These are phyloP conservation scores for Agaricales sp. DNA, from an alignment of 1,284 basidiomycete genomes.

Conservation along the genomic window DNA sequence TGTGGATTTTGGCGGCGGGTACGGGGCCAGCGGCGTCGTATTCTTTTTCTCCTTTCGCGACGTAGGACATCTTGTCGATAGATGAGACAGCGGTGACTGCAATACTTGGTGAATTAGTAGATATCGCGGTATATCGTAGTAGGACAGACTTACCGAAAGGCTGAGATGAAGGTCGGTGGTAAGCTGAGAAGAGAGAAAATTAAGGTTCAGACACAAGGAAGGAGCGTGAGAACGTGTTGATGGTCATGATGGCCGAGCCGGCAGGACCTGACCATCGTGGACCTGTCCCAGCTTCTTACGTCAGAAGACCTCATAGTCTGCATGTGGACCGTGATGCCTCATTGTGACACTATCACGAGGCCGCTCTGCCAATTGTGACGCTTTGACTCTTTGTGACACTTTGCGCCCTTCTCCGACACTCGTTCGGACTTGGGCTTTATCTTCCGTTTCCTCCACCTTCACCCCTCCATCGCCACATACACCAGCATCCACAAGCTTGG, in stretches of 20 bases:
- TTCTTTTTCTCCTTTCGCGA: slow-evolving; percentile 99
- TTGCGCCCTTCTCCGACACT: neutral
- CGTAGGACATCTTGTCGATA: slow-evolving; percentile 84
- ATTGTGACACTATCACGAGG: no score
- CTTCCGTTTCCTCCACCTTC: neutral
- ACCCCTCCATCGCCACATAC: neutral
- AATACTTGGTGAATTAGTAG: slow-evolving; percentile 12
- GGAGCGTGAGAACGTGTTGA: no score
- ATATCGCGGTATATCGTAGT: neutral
- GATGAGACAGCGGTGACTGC: slow-evolving; percentile 78
- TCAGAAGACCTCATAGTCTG: no score
- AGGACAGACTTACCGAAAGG: slow-evolving; percentile 29
- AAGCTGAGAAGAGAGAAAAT: slow-evolving; percentile 9
- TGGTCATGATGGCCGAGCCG: no score
- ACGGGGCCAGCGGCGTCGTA: slow-evolving; percentile 89
- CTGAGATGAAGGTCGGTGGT: slow-evolving; percentile 8
- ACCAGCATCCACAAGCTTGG: neutral
- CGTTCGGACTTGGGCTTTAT: neutral
- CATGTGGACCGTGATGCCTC: no score
- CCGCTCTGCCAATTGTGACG: no score
- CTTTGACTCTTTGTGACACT: no score
- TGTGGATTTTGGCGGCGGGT: slow-evolving; percentile 90
- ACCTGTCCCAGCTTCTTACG: no score
- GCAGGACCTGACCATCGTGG: no score
- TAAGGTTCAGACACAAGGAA: slow-evolving; percentile 12